These are phyloP conservation scores for Lepraria neglecta DNA, from an alignment of 495 filamentous ascomycete genomes.

Conservation along the genomic window DNA sequence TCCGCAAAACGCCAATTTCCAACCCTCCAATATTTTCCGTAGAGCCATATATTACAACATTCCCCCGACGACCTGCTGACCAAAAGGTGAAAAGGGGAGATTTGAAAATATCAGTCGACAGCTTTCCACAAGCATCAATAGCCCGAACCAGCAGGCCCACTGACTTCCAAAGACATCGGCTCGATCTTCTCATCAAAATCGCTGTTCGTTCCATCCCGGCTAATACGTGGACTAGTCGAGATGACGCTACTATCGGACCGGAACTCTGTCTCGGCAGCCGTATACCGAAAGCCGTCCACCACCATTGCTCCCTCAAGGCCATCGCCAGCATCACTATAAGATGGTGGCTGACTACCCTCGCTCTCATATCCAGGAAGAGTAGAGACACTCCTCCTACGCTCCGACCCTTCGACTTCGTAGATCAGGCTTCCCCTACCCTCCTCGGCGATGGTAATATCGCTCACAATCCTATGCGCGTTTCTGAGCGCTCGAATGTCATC, in stretches of 20 bases:
- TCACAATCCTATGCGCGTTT: slow-evolving; percentile 40
- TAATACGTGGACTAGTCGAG: slow-evolving; percentile 29
- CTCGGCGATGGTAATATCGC: slow-evolving; percentile 41
- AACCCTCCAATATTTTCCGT: too few relatives aligned
- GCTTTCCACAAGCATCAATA: background rate
- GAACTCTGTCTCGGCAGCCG: slow-evolving; percentile 21
- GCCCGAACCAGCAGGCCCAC: background rate
- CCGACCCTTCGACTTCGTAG: slow-evolving; percentile 20
- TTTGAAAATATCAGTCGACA: background rate
- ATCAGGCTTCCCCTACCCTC: slow-evolving; percentile 30
- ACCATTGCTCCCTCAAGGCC: slow-evolving; percentile 9
- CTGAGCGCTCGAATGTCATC: slow-evolving; percentile 46
- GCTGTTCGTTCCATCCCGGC: slow-evolving; percentile 28
- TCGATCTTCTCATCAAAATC: slow-evolving; percentile 28
- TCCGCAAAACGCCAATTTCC: too few relatives aligned
- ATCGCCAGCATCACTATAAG: slow-evolving; percentile 21
- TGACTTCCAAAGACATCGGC: slow-evolving; percentile 20
- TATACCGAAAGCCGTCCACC: slow-evolving; percentile 20
- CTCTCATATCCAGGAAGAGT: slow-evolving; percentile 30
- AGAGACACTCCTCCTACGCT: slow-evolving; percentile 23
- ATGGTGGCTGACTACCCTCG: slow-evolving; percentile 27
- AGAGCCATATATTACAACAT: too few relatives aligned
- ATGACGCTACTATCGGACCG: slow-evolving; percentile 29
- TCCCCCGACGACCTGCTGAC: too few relatives aligned
- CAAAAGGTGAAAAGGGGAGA: too few relatives aligned